Evolutionary conservation across 345 rosid genomes (phyloP), one percentile per base, ranked within the genome.

Genomic region (Arabidopsis suecica): DNA sequence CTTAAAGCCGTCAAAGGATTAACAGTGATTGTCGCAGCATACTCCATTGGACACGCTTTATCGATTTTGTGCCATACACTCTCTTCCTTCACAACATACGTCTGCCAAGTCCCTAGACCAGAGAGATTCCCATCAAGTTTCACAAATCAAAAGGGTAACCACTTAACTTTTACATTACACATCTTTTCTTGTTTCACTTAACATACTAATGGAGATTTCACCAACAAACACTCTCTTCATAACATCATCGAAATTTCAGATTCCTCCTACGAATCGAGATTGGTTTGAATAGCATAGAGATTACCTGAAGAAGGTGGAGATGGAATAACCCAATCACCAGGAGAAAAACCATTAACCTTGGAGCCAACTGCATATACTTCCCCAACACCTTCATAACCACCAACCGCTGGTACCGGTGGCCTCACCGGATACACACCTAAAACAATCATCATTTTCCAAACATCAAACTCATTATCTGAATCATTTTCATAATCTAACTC

Each of bases 341-440:
- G 91, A 0, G 84, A 78, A 47, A 94, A 55, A 76, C 63, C 81
- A 73, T 73, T 84, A 22, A 94, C 97, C 10, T 72, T 87, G 37
- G 95, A 83, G 33, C 96, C 97, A 42, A 90, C 86, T 23, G 85
- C 81, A 69, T 84, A 80, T 1, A 94, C 93, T 83, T 91, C 82
- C 0, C 97, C 98, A 57, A 94, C 97, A 55, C 98, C 97, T 75
- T 91, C 96, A 69, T 91, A 87, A 56, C 98, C 97, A 79, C 97
- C 98, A 47, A 91, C 86, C 0, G 98, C 96, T 5, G 98, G 98
- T 64, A 87, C 83, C 6, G 83, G 80, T 62, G 98, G 98, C 84
- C 95, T 88, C 73, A 88, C 93, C 16, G 97, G 98, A 57, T 90
- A 94, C 40, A 91, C 95, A 22, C 98, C 98, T 90, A 54, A 22